Conservation (phyloP, 768 basidiomycete species). For the Phanerochaete carnosa region DNA sequence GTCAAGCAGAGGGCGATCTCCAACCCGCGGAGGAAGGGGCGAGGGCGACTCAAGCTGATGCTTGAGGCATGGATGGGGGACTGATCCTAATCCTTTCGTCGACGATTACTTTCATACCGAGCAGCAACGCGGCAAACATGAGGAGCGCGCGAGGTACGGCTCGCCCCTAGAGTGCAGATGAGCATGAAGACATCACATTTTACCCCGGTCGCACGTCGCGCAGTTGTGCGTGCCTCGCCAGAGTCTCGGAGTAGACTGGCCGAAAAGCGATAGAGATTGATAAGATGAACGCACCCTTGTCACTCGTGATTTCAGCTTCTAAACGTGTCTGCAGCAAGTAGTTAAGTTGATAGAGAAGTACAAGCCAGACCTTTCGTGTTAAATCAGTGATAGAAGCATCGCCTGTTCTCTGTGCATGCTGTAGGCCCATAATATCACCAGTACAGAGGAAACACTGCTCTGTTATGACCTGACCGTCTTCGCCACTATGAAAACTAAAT, state of each 20-base stretch:
- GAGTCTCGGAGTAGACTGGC: not conserved
- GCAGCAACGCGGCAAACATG: slow-evolving; percentile 12
- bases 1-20: not conserved
- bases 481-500: no score
- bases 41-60: slow-evolving; percentile 6
- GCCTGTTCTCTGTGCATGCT: not conserved
- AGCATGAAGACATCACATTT: not conserved
- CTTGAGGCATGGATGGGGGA: slow-evolving; percentile 4
- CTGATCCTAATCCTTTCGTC: not conserved
- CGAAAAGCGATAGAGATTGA: not conserved
- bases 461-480: not conserved
- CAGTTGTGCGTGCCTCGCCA: not conserved
- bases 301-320: not conserved
- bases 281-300: not conserved
- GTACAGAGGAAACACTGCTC: not conserved
- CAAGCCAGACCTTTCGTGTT: not conserved
- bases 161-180: not conserved
- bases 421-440: not conserved
- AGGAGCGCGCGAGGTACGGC: slow-evolving; percentile 7
- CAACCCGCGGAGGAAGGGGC: not conserved
- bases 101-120: slow-evolving; percentile 8
- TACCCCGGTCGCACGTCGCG: not conserved
- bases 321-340: not conserved
- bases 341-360: no score
- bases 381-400: not conserved